A percentile compares a stretch with the other conserved stretches of the same genome.
Evolutionary conservation across 2,329 filamentous ascomycete genomes (phyloP).

Genomic region (Trichoderma afroharzianum): DNA sequence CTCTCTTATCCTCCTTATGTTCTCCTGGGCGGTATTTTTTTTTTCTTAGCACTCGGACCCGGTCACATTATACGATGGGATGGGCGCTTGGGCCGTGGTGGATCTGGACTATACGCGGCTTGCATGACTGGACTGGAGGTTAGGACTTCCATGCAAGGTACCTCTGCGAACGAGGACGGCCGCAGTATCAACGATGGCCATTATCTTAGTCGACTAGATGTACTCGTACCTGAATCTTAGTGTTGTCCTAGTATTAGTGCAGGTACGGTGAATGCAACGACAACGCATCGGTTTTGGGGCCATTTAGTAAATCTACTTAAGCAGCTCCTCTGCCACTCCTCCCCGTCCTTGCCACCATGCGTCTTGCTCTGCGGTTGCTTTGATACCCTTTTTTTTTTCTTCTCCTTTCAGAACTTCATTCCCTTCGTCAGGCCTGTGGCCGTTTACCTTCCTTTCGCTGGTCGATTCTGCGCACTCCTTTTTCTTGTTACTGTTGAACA

Average conservation of each 20-base stretch:
- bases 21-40: background rate
- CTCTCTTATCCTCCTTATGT: background rate
- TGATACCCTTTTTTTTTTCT: background rate
- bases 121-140: background rate
- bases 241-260: background rate
- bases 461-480: slow-evolving; percentile 16
- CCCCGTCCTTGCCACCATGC: background rate
- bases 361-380: background rate
- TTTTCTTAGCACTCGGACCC: background rate
- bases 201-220: background rate
- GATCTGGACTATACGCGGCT: background rate
- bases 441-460: slow-evolving; percentile 14
- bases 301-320: background rate
- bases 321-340: background rate
- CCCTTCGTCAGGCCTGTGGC: slow-evolving; percentile 2
- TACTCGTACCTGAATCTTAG: background rate
- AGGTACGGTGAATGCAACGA: background rate
- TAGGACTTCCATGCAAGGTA: background rate
- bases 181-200: background rate
- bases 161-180: background rate
- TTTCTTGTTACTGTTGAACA: background rate
- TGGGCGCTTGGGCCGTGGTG: slow-evolving; percentile 3
- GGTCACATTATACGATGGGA: background rate
- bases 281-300: background rate
- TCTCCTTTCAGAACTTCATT: background rate